A percentile compares a stretch with the other conserved stretches of the same genome.
Conservation (phyloP, 1,284 basidiomycete species). For the Fistulinella staudtii region DNA sequence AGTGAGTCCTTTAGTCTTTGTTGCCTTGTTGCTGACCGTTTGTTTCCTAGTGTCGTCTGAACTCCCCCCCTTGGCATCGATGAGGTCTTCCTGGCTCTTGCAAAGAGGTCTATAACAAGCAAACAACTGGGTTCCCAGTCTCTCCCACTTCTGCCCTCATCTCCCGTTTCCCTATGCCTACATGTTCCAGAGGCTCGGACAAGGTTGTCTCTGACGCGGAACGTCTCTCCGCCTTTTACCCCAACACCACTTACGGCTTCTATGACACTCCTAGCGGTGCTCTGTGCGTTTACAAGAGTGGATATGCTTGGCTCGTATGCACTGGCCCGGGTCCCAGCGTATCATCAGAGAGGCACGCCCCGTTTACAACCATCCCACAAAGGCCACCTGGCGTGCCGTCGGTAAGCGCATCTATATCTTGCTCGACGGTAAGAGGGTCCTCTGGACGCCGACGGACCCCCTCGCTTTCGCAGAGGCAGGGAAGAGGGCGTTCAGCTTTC, state of each 20-base stretch:
- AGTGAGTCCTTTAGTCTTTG: neutral
- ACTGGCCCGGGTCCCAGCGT: slow-evolving; percentile 22
- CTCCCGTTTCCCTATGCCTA: neutral
- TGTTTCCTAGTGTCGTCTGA: neutral
- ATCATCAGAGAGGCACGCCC: neutral
- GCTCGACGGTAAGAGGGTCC: neutral
- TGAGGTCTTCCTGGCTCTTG: neutral
- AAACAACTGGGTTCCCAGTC: neutral
- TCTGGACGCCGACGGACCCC: neutral
- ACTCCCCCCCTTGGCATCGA: neutral
- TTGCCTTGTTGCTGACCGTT: neutral
- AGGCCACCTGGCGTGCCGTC: neutral
- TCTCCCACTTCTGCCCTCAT: neutral
- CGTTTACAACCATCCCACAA: neutral
- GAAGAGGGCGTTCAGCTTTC: neutral
- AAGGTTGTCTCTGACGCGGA: neutral
- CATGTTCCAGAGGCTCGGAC: neutral
- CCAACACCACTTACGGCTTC: neutral
- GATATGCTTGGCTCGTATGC: neutral
- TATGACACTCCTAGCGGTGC: neutral
- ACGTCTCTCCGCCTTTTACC: neutral
- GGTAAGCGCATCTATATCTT: neutral
- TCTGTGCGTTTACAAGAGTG: neutral
- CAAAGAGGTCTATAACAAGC: neutral
- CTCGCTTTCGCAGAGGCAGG: neutral